These are phyloP conservation scores for Verticillium albo-atrum DNA, from an alignment of 2,329 filamentous ascomycete genomes.

Conservation along the genomic window DNA sequence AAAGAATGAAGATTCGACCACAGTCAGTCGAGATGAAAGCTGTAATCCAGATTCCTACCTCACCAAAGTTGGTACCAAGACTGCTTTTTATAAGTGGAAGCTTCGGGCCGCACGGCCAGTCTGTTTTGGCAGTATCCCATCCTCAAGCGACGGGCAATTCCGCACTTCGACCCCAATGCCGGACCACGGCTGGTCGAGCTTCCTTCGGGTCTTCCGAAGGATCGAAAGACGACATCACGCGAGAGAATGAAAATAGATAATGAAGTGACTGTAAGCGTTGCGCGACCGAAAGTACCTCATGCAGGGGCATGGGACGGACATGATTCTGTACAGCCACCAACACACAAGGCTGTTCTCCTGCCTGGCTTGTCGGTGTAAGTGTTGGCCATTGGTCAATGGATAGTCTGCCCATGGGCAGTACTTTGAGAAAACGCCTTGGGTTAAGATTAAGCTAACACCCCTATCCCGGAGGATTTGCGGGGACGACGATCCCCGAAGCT, in stretches of 20 bases:
- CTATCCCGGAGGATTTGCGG: neutral
- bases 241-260: neutral
- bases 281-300: neutral
- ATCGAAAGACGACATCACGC: neutral
- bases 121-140: neutral
- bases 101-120: neutral
- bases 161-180: neutral
- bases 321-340: neutral
- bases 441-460: neutral
- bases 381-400: neutral
- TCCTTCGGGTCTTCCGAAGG: neutral
- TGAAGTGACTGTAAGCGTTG: neutral
- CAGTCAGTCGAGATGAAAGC: neutral
- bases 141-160: neutral
- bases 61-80: neutral
- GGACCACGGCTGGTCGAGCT: neutral
- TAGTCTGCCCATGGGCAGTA: neutral
- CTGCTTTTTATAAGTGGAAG: neutral
- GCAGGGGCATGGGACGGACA: neutral
- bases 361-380: neutral
- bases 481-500: neutral
- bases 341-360: neutral
- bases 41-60: neutral
- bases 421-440: neutral
- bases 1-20: neutral